Evolutionary conservation across 805 yeast genomes (phyloP), one percentile per base, ranked within the genome.

Genomic region (Spathaspora girioi): DNA sequence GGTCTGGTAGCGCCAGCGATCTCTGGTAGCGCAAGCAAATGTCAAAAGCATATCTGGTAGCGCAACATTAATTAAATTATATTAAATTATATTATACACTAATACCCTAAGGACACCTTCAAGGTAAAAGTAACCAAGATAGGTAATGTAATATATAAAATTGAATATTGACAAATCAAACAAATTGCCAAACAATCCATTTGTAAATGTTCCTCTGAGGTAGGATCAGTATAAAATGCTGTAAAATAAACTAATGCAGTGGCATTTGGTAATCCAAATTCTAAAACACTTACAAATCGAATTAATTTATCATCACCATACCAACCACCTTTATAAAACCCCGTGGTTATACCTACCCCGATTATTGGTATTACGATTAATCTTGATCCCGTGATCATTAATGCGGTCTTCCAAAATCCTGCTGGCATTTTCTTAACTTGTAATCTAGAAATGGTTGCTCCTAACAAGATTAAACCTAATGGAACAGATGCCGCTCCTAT

Each of bases 401-500:
- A 58, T 0, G 89, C 83, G 0, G 89, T 80, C 59, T 81, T 80
- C 84, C 86, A 82, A 57, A 88, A 85, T 1, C 93, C 93, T 12
- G 75, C 71, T 1, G 92, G 89, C 59, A 91, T 69, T 5, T 71
- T 61, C 6, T 71, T 73, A 18, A 91, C 66, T 54, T 81, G 71
- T 48, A 93, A 75, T 46, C 97, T 72, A 0, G 97, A 87, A 42
- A 93, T 82, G 1, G 97, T 90, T 15, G 93, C 96, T 1, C 98
- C 98, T 27, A 93, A 67, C 52, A 93, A 62, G 44, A 89, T 65
- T 54, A 93, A 71, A 0, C 97, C 98, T 52, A 89, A 67, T 0
- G 97, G 98, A 32, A 93, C 96, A 47, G 88, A 82, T 0, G 97
- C 97, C 26, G 82, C 82, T 0, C 97, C 97, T 7, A 93, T 72